Evolutionary conservation across 2,329 filamentous ascomycete species (phyloP).

Genomic region (Ceratocystis harringtonii): DNA sequence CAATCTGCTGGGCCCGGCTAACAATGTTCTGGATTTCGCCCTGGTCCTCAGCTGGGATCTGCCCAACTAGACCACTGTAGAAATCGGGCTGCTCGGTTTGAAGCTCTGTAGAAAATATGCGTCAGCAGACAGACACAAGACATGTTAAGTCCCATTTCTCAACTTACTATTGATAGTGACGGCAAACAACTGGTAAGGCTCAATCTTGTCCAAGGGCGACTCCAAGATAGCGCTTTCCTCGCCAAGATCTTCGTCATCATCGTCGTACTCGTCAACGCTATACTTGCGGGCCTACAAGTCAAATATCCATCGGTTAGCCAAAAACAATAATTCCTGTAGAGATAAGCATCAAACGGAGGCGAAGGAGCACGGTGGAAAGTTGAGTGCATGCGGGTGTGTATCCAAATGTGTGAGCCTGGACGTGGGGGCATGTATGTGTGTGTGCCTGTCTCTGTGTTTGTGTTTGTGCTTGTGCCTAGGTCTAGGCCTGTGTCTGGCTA

Average conservation of each 20-base stretch:
- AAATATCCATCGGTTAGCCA: too few species aligned
- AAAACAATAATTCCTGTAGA: too few species aligned
- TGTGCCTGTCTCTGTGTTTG: too few species aligned
- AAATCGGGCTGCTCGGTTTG: constrained; percentile 84
- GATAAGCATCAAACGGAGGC: too few species aligned
- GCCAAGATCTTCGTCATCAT: constrained; percentile 62
- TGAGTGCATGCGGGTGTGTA: too few species aligned
- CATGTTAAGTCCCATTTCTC: background rate
- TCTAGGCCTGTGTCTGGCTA: too few species aligned
- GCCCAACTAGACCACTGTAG: constrained; percentile 65
- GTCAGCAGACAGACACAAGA: background rate
- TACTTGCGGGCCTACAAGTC: constrained; percentile 60
- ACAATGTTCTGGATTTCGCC: constrained; percentile 65
- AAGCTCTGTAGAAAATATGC: constrained; percentile 41
- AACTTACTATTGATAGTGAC: constrained; percentile 64
- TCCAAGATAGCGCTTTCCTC: constrained; percentile 89
- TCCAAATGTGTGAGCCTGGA: too few species aligned
- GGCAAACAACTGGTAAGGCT: constrained; percentile 85
- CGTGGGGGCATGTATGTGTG: too few species aligned
- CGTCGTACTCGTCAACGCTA: constrained; percentile 43
- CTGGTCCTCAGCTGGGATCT: constrained; percentile 68
- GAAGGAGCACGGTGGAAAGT: too few species aligned
- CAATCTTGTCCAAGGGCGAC: constrained; percentile 85
- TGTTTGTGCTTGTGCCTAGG: too few species aligned
- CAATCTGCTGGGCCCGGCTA: constrained; percentile 40